Percentiles rank a stretch among this genome's conserved stretches.
Conservation (phyloP, 2,329 filamentous ascomycete species). For the Teratosphaeria destructans region DNA sequence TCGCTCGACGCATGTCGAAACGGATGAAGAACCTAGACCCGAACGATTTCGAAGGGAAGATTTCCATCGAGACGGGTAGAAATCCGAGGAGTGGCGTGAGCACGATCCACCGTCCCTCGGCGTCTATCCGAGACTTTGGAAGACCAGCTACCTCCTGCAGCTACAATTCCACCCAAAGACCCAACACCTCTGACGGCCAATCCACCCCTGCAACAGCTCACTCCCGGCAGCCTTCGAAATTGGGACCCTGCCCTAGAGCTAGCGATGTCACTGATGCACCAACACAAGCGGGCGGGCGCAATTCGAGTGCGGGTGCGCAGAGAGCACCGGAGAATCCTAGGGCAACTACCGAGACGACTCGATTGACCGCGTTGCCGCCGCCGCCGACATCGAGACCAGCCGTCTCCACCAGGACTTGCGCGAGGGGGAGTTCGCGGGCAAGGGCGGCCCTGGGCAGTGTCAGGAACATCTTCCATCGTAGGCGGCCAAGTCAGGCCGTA, state of each 20-base stretch:
- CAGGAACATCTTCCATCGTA: neutral
- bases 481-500: neutral
- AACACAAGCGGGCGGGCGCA: neutral
- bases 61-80: neutral
- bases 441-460: neutral
- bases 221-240: neutral
- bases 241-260: neutral
- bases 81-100: neutral
- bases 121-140: neutral
- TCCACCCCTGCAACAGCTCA: neutral
- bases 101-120: neutral
- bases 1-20: conserved; percentile 19
- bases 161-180: neutral
- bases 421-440: neutral
- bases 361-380: neutral
- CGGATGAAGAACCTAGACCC: conserved; percentile 15
- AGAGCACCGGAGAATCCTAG: neutral
- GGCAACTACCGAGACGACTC: neutral
- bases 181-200: neutral
- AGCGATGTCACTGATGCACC: neutral
- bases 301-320: neutral
- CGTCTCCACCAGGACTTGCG: neutral
- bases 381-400: neutral
- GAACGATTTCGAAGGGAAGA: neutral
- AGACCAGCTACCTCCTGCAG: neutral